Percentiles rank a stretch among this genome's conserved stretches.
These are phyloP conservation scores for Ascochyta viciae-villosae DNA, from an alignment of 2,329 filamentous ascomycete species.

Conservation along the genomic window DNA sequence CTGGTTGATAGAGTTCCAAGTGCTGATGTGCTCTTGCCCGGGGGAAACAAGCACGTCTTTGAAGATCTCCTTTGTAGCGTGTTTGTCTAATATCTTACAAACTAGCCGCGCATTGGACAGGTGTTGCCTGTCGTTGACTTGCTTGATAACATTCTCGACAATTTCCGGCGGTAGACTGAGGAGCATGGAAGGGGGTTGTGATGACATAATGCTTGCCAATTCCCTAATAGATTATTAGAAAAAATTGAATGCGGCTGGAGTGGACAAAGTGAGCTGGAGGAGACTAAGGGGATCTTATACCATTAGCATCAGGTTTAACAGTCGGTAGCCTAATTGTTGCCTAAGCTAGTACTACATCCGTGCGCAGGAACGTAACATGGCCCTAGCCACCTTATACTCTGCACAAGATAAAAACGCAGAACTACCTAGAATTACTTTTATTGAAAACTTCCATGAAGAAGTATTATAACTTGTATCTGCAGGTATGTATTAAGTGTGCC, in stretches of 20 bases:
- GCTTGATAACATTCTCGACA: neutral
- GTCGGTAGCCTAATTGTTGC: too few species aligned
- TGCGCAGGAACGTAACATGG: too few species aligned
- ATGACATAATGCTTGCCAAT: neutral
- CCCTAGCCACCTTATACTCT: too few species aligned
- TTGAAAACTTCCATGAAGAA: too few species aligned
- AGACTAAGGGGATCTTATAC: too few species aligned
- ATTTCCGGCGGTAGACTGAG: neutral
- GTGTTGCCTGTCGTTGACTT: neutral
- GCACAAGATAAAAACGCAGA: too few species aligned
- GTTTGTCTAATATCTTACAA: neutral
- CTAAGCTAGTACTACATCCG: too few species aligned
- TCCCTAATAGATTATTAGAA: neutral
- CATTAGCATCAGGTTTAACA: too few species aligned
- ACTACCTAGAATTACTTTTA: too few species aligned
- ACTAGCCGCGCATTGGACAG: neutral
- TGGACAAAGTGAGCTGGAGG: too few species aligned
- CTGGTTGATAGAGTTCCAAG: conserved; percentile 12
- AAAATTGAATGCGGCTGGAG: neutral
- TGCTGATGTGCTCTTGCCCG: conserved; percentile 21
- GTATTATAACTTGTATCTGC: too few species aligned
- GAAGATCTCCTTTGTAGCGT: conserved; percentile 1
- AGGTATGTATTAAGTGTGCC: too few species aligned
- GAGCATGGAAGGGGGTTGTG: neutral
- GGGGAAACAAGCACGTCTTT: neutral